These are phyloP conservation scores for Lachnellula willkommii DNA, from an alignment of 2,329 filamentous ascomycete genomes.

Conservation along the genomic window DNA sequence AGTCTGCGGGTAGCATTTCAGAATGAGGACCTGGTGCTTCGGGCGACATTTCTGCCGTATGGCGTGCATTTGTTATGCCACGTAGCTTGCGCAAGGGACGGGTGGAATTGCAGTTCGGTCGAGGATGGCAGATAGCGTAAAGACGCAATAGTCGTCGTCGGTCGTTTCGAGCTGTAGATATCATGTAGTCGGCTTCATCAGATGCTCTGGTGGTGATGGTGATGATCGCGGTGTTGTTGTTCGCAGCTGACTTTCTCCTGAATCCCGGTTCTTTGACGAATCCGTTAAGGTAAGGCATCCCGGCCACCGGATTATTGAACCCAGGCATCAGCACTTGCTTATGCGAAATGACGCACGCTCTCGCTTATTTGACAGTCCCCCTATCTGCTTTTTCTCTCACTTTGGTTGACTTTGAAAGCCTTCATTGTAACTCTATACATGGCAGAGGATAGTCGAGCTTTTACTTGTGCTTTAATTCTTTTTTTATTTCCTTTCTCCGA, in stretches of 20 bases:
- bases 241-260: background rate
- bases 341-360: background rate
- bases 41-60: conserved; percentile 69
- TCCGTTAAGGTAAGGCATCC: background rate
- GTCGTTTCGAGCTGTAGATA: background rate
- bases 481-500: background rate
- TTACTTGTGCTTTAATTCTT: background rate
- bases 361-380: background rate
- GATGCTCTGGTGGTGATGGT: background rate
- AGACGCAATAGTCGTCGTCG: background rate
- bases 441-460: background rate
- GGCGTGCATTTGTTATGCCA: conserved; percentile 50
- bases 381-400: background rate
- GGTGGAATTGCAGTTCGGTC: background rate
- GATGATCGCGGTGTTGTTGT: background rate
- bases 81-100: background rate
- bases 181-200: conserved; percentile 1
- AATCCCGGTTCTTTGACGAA: background rate
- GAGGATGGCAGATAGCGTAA: background rate
- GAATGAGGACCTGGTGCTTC: conserved; percentile 92
- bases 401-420: background rate
- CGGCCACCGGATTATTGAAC: background rate
- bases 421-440: too few species aligned
- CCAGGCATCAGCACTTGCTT: background rate
- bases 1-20: conserved; percentile 93